Evolutionary conservation across 2,329 filamentous ascomycete species (phyloP).

Genomic region (Microcera coccophila): DNA sequence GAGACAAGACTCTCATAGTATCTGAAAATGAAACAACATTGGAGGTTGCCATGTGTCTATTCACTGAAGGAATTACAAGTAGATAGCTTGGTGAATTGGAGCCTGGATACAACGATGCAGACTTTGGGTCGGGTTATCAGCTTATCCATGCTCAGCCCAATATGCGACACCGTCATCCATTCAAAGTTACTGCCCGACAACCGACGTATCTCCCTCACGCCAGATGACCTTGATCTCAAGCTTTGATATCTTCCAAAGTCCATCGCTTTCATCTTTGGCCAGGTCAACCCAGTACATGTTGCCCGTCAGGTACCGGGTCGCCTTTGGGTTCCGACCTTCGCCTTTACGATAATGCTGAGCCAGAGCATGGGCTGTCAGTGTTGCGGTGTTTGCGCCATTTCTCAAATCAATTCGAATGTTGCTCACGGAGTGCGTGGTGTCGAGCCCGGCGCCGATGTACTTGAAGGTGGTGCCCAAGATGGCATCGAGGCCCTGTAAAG

Average conservation of each 20-base stretch:
- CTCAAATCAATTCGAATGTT: conserved; percentile 7
- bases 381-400: conserved; percentile 4
- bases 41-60: neutral
- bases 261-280: conserved; percentile 5
- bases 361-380: conserved; percentile 4
- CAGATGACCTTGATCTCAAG: conserved; percentile 7
- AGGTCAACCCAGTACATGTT: conserved; percentile 8
- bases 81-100: neutral
- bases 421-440: conserved; percentile 7
- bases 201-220: conserved; percentile 5
- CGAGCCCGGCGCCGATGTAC: conserved; percentile 3
- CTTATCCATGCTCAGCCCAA: neutral
- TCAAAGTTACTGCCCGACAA: conserved; percentile 1
- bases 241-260: conserved; percentile 9
- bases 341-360: conserved; percentile 9
- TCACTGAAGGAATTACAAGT: neutral
- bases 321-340: conserved; percentile 3
- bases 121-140: neutral
- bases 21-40: neutral
- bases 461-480: conserved; percentile 6
- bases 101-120: neutral
- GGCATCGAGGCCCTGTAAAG: conserved; percentile 2
- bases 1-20: neutral
- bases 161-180: neutral
- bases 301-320: conserved; percentile 5